Evolutionary conservation across 2,329 filamentous ascomycete genomes (phyloP).

Genomic region (Colletotrichum coccodes): DNA sequence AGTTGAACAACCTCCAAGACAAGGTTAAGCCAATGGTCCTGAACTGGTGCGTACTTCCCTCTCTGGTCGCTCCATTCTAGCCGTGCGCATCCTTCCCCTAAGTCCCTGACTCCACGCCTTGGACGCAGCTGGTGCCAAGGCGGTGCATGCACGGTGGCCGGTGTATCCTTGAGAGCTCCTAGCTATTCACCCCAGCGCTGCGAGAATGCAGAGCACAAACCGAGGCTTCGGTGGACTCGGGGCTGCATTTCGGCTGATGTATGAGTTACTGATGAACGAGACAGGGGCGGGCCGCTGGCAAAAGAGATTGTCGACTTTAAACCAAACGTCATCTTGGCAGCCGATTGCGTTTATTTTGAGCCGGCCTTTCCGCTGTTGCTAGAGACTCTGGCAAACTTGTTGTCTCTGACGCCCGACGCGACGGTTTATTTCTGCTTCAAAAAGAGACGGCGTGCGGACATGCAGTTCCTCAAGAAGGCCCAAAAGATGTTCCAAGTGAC

Average conservation of each 20-base stretch:
- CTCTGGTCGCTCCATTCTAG: neutral
- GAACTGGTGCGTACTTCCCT: conserved; percentile 73
- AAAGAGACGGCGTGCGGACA: conserved; percentile 84
- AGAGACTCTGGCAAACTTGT: conserved; percentile 78
- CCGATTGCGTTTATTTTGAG: conserved; percentile 97
- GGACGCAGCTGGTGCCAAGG: neutral
- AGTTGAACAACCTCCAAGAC: conserved; percentile 76
- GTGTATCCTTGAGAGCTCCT: neutral
- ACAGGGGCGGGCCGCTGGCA: conserved; percentile 70
- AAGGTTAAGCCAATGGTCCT: conserved; percentile 76
- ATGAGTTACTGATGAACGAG: conserved; percentile 15
- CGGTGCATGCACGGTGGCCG: neutral
- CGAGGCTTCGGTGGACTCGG: neutral
- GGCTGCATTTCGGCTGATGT: conserved; percentile 9
- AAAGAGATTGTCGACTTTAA: conserved; percentile 62
- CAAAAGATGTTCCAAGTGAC: conserved; percentile 73
- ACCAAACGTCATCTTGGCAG: conserved; percentile 88
- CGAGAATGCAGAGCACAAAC: neutral
- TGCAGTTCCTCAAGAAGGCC: conserved; percentile 78
- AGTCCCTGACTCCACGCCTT: neutral
- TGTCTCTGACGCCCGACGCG: conserved; percentile 75
- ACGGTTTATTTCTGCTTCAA: conserved; percentile 91
- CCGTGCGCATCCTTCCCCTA: conserved; percentile 7
- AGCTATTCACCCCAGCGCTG: neutral
- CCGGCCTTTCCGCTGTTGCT: conserved; percentile 91